Evolutionary conservation across 2,329 filamentous ascomycete genomes (phyloP), one percentile per base, ranked within the genome.

Genomic region (Parastagonospora nodorum): DNA sequence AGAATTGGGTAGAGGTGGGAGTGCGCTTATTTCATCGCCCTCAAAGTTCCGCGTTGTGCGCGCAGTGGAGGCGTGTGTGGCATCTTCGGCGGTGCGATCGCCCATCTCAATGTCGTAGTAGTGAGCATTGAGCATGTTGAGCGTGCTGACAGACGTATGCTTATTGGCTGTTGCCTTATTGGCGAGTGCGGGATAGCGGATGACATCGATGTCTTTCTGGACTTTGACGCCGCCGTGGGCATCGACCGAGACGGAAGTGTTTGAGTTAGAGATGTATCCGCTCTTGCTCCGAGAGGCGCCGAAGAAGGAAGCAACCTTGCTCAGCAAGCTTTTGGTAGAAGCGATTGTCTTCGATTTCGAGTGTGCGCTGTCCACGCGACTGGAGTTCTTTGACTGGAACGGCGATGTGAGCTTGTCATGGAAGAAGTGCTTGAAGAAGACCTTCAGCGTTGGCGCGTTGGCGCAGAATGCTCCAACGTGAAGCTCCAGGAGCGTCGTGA

Each of bases 401-500:
- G 38, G 36, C 5, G 49, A 58, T 2, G 49, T 56, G 30, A 67
- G 44, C 15, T 47, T 61, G 2, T 68, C 64, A 4, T 57, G 49
- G 59, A 71, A 61, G 55, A 64, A 64, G 37, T 65, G 58, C 30
- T 58, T 64, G 63, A 69, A 69, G 45, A 71, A 70, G n/a, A 69
- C 61, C 32, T 71, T 71, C 8, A 69, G 50, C 1, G 65, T 60
- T 2, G 68, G 68, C 1, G 63, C 63, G 8, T 70, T 70, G 8
- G 67, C 67, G 39, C 68, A 71, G 12, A 69, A 64, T 6, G 56
- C 61, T 1, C 67, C 68, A 9, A 71, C 55, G 24, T 70, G 63
- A 1, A 70, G 45, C 48, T 71, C 67, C 8, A 70, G 39, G 42
- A 70, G 47, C 2, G 59, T 53, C 24, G 53, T 57, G 1, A 63